Evolutionary conservation across 164 flowering plant genomes (phyloP), one percentile per base, ranked within the genome.

Genomic region (Chimonanthus praecox): DNA sequence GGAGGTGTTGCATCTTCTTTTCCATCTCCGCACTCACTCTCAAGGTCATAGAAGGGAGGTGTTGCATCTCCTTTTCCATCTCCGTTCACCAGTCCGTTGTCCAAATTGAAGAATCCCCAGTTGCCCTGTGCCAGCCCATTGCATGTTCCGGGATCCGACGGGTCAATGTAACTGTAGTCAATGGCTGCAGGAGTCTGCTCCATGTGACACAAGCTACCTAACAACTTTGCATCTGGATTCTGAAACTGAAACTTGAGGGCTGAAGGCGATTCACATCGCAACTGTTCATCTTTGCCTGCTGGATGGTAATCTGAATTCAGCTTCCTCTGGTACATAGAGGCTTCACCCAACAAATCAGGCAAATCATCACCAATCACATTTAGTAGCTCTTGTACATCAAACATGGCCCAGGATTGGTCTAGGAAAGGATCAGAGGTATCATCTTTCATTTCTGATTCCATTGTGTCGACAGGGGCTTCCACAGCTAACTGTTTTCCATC

Each of bases 341-440:
- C 46, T 67, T 20, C 60, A n/a, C 13, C 47, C 5, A 16, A 9
- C 54, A 75, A 2, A 10, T 20, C 10, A 8, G 5, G 0, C n/a
- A 47, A 67, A 2, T 47, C 71, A 0, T 77, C 9, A 1, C 84
- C 78, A 7, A 84, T 6, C 4, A 67, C 7, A 15, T 66, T 67
- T 50, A 86, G 71, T 4, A 86, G 73, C 66, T 85, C 91, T 6
- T 83, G 84, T 58, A 84, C 81, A 74, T 86, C 87, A 72, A 89
- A 88, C 85, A 85, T 72, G 49, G 88, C 94, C 10, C 43, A 4
- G 3, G 13, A 11, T 13, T 66, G 48, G 16, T 18, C 49, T 16
- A 8, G 49, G 13, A 4, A 4, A 11, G 5, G 11, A 48, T 68
- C 13, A 13, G n/a, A 5, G 48, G 51, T 13, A 13, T 20, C 70